Evolutionary conservation across 495 filamentous ascomycete genomes (phyloP), one percentile per base, ranked within the genome.

Genomic region (Neurospora terricola): DNA sequence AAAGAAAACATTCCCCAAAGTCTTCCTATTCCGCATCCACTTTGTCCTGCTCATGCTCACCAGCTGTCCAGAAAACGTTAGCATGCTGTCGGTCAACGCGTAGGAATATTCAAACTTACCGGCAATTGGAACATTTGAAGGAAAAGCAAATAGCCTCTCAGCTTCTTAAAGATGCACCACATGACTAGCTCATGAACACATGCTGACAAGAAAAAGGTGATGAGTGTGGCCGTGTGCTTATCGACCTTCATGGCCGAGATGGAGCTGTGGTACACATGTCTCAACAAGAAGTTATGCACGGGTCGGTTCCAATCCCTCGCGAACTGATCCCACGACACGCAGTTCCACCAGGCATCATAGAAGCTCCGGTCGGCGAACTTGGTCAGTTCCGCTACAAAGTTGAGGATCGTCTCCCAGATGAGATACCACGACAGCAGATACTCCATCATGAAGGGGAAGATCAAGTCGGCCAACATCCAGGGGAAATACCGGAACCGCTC

Each of bases 381-480:
- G 2, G 90, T 93, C 70, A 94, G 78, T 78, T 94, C 91, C 5
- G 90, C 91, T 5, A 93, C 79, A 43, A 92, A 86, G 82, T 94
- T 93, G 70, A 93, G 88, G 69, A 93, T 87, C 69, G 90, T 90
- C 82, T 93, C 91, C 91, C 91, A 94, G 77, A 94, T 93, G 36
- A 94, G 85, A 77, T 93, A 93, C 88, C 89, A 92, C 23, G 85
- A 80, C 73, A 90, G 81, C 72, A 93, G 80, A 74, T 92, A 92
- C 79, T 93, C 91, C 82, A 94, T 88, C 79, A 93, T 87, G 66
- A 94, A 89, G 0, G 91, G 91, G 74, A 93, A 92, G 9, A 93
- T 84, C 70, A 94, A 83, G 75, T 93, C 90, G 38, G 83, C 84
- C 23, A 93, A 79, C 75, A 94, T 85, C 83, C 87, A 91, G 2